Conservation (phyloP, 352 stramenopile species). For the Peronospora destructor region DNA sequence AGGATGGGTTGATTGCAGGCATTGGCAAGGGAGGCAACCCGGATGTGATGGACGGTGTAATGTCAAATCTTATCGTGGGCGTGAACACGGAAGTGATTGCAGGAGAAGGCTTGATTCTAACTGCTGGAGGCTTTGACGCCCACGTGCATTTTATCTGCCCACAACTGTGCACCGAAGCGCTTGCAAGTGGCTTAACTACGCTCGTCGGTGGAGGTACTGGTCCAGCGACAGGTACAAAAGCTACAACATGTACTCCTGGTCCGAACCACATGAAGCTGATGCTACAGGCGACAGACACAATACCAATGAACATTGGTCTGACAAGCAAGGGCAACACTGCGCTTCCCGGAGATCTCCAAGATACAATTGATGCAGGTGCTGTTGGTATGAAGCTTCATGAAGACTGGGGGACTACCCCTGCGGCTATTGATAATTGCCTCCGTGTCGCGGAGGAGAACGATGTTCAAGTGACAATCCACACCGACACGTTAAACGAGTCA, state of each 20-base stretch:
- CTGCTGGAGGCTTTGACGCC: constrained; percentile 91
- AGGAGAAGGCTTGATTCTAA: constrained; percentile 94
- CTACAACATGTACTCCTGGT: constrained; percentile 95
- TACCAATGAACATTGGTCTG: constrained; percentile 96
- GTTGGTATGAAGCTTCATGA: constrained; percentile 96
- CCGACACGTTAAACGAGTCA: constrained; percentile 96
- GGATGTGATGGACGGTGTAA: constrained; percentile 92
- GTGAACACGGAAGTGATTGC: constrained; percentile 95
- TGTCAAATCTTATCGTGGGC: constrained; percentile 82
- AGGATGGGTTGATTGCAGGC: constrained; percentile 87
- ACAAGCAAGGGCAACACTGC: constrained; percentile 94
- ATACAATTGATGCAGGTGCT: constrained; percentile 88
- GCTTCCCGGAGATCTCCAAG: constrained; percentile 75
- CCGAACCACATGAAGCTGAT: constrained; percentile 94
- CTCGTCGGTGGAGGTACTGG: constrained; percentile 88
- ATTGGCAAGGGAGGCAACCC: constrained; percentile 97
- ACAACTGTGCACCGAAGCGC: constrained; percentile 88
- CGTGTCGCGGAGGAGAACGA: constrained; percentile 88
- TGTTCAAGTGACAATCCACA: constrained; percentile 96
- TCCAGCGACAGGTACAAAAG: constrained; percentile 89
- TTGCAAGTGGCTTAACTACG: constrained; percentile 90
- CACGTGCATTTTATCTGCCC: constrained; percentile 98
- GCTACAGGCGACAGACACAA: constrained; percentile 89
- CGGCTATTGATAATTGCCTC: constrained; percentile 91
- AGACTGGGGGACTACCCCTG: constrained; percentile 96